Evolutionary conservation across 768 basidiomycete genomes (phyloP).

Genomic region (Agrocybe pediades): DNA sequence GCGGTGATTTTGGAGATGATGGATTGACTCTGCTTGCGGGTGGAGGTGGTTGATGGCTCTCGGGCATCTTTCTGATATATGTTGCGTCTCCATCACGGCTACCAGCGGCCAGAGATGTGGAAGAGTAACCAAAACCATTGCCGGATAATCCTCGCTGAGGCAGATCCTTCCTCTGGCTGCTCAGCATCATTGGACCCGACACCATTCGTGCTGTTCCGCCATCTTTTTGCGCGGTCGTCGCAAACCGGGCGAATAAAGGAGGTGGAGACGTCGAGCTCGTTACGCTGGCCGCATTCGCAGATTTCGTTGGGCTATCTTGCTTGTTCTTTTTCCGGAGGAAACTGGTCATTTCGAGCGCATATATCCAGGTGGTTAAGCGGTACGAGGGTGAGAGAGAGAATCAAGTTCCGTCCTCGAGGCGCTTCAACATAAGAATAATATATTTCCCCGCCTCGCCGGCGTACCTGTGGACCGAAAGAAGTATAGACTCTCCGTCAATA

Average conservation of each 20-base stretch:
- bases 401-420: conserved; percentile 20
- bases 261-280: conserved; percentile 26
- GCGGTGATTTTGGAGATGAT: conserved; percentile 5
- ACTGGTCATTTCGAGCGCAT: conserved; percentile 44
- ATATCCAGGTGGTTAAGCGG: neutral
- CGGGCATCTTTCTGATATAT: conserved; percentile 8
- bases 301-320: conserved; percentile 22
- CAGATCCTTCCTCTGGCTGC: conserved; percentile 26
- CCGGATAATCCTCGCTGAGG: conserved; percentile 11
- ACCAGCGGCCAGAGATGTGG: conserved; percentile 18
- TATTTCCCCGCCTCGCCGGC: conserved; percentile 9
- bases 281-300: conserved; percentile 19
- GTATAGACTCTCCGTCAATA: conserved; percentile 4
- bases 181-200: conserved; percentile 39
- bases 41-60: conserved; percentile 3
- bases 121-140: conserved; percentile 12
- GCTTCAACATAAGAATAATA: conserved; percentile 12
- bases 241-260: conserved; percentile 44
- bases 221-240: conserved; percentile 23
- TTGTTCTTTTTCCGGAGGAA: conserved; percentile 57
- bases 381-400: neutral
- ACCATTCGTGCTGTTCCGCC: conserved; percentile 29
- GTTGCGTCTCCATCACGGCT: conserved; percentile 15
- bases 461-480: neutral
- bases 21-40: conserved; percentile 1